Conservation (phyloP, 83 land plant species). For the Picea mariana region DNA sequence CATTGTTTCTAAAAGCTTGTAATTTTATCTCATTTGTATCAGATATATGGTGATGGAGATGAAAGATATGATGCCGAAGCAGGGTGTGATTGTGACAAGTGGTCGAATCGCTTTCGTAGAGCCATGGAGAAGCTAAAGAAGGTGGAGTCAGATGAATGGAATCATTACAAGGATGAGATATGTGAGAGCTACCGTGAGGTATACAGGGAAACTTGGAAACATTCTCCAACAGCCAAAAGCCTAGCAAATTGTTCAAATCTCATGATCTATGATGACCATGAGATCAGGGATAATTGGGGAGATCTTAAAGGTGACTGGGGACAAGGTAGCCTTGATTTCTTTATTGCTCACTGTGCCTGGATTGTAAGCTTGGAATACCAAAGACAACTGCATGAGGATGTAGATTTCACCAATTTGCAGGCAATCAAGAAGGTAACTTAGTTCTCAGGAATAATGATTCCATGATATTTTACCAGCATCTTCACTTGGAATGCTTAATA, state of each 20-base stretch:
- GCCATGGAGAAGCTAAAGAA: slow-evolving; percentile 27
- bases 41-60: slow-evolving; percentile 62
- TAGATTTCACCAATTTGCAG: slow-evolving; percentile 34
- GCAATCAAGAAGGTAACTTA: slow-evolving; percentile 37
- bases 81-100: slow-evolving; percentile 36
- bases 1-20: slow-evolving; percentile 4
- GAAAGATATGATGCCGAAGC: slow-evolving; percentile 37
- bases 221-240: slow-evolving; percentile 50
- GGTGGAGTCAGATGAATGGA: slow-evolving; percentile 31
- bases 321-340: slow-evolving; percentile 27
- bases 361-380: slow-evolving; percentile 50
- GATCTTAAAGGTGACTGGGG: slow-evolving; percentile 41
- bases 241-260: slow-evolving; percentile 52
- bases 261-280: slow-evolving; percentile 62
- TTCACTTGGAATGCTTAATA: neutral
- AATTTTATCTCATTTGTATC: slow-evolving; percentile 9
- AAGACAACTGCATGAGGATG: slow-evolving; percentile 44
- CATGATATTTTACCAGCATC: neutral
- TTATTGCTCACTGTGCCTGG: slow-evolving; percentile 56
- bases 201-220: slow-evolving; percentile 57
- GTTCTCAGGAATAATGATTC: neutral
- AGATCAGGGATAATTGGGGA: slow-evolving; percentile 59
- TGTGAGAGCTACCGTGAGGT: slow-evolving; percentile 55
- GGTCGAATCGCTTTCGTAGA: slow-evolving; percentile 47
- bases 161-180: slow-evolving; percentile 18